phyloP scores from a whole-genome alignment of 352 stramenopile genomes.

The Phytophthora vignae region DNA sequence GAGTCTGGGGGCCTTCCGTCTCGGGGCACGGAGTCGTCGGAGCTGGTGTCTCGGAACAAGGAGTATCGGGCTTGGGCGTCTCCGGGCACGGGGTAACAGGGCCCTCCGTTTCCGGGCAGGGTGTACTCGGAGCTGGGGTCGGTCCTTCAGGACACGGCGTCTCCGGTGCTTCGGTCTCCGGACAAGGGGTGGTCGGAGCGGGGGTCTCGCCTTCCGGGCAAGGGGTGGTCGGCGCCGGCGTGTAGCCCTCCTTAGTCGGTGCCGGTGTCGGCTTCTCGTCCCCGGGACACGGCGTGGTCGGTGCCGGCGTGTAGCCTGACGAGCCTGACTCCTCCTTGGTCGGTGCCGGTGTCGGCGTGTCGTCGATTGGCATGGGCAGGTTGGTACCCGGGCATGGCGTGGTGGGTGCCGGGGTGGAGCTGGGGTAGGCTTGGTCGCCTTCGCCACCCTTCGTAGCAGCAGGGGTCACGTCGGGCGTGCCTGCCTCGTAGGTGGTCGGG shows the following conservation, averaged over 20 bases:
- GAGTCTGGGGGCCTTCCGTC: constrained; percentile 2
- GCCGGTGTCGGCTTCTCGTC: constrained; percentile 1
- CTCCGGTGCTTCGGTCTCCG: not conserved
- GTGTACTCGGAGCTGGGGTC: constrained; percentile 8
- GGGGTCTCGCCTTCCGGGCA: constrained; percentile 6
- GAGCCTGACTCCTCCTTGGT: not conserved
- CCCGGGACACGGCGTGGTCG: not conserved
- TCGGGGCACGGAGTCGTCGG: constrained; percentile 6
- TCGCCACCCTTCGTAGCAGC: constrained; percentile 14
- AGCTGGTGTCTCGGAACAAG: not conserved
- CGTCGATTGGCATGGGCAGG: not conserved
- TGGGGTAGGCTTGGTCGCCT: not conserved
- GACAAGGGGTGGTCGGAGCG: not conserved
- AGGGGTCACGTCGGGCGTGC: constrained; percentile 16
- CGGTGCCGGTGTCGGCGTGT: constrained; percentile 7
- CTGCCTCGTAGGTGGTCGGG: constrained; percentile 24
- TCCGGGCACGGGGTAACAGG: constrained; percentile 10
- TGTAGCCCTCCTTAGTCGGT: constrained; percentile 1
- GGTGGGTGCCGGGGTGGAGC: constrained; percentile 5
- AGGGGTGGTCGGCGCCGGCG: constrained; percentile 9
- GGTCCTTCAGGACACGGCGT: constrained; percentile 11
- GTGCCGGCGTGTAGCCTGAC: not conserved
- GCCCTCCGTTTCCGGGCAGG: not conserved
- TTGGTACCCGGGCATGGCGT: constrained; percentile 5
- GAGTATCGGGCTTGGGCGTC: not conserved